Conservation (phyloP, 2,329 filamentous ascomycete species). For the Aspergillus nomiae region DNA sequence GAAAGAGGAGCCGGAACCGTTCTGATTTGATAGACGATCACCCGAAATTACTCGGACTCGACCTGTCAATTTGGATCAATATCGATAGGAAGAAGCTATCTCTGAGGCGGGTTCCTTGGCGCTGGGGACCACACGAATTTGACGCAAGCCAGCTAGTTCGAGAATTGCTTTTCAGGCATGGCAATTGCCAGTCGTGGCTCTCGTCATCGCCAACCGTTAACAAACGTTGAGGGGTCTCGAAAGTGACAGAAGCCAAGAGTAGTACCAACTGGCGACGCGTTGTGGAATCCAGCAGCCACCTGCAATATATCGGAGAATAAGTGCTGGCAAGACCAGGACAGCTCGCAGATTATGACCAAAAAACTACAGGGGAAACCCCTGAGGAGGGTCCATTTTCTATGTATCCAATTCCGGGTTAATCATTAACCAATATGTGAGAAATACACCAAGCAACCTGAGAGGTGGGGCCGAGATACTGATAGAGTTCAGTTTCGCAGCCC, state of each 20-base stretch:
- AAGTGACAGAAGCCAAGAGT: not conserved
- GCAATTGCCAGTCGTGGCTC: not conserved
- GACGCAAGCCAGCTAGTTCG: not conserved
- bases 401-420: constrained; percentile 3
- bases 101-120: not conserved
- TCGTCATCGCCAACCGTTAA: not conserved
- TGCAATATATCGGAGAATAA: constrained; percentile 9
- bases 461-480: constrained; percentile 15
- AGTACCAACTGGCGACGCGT: not conserved
- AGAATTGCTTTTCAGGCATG: not conserved
- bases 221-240: not conserved
- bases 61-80: constrained; percentile 15
- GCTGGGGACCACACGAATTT: not conserved
- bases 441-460: constrained; percentile 14
- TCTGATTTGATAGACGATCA: constrained; percentile 11
- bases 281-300: not conserved
- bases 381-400: not conserved
- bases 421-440: constrained; percentile 10
- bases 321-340: not conserved
- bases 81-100: constrained; percentile 3
- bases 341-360: not conserved
- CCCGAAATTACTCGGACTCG: constrained; percentile 6
- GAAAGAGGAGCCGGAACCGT: not conserved
- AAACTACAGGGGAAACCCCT: not conserved
- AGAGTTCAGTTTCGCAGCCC: constrained; percentile 12